These are phyloP conservation scores for Oryza glumipatula DNA, from an alignment of 176 grass and related monocot genomes.

Conservation along the genomic window DNA sequence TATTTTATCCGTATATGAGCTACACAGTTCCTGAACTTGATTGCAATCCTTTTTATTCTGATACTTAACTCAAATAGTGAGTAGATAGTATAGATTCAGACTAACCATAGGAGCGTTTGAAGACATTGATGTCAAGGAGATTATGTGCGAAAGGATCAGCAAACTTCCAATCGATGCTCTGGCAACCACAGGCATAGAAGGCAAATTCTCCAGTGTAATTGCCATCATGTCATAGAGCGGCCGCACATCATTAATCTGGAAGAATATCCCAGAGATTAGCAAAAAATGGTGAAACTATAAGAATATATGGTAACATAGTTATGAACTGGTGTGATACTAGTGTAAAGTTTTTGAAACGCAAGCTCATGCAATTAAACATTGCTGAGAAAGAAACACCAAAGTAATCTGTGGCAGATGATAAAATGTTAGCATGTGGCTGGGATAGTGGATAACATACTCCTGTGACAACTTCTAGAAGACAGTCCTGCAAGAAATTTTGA, in stretches of 20 bases:
- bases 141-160: slow-evolving; percentile 89
- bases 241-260: slow-evolving; percentile 74
- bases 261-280: slow-evolving; percentile 39
- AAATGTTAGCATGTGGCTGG: slow-evolving; percentile 30
- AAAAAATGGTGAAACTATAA: slow-evolving; percentile 23
- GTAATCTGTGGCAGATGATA: slow-evolving; percentile 1
- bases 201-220: slow-evolving; percentile 84
- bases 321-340: background rate
- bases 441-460: slow-evolving; percentile 62
- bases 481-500: slow-evolving; percentile 89
- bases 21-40: slow-evolving; percentile 4
- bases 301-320: slow-evolving; percentile 3
- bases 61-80: slow-evolving; percentile 9
- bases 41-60: slow-evolving; percentile 10
- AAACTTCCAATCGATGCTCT: slow-evolving; percentile 88
- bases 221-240: slow-evolving; percentile 89
- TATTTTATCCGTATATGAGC: background rate
- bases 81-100: slow-evolving; percentile 36
- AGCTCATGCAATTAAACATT: background rate
- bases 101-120: slow-evolving; percentile 58
- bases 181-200: slow-evolving; percentile 62
- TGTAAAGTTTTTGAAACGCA: background rate
- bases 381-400: slow-evolving; percentile 27
- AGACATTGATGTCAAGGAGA: slow-evolving; percentile 76
- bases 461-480: slow-evolving; percentile 93